Conservation (phyloP, 2,329 filamentous ascomycete genomes). For the Chrysoporthe austroafricana region DNA sequence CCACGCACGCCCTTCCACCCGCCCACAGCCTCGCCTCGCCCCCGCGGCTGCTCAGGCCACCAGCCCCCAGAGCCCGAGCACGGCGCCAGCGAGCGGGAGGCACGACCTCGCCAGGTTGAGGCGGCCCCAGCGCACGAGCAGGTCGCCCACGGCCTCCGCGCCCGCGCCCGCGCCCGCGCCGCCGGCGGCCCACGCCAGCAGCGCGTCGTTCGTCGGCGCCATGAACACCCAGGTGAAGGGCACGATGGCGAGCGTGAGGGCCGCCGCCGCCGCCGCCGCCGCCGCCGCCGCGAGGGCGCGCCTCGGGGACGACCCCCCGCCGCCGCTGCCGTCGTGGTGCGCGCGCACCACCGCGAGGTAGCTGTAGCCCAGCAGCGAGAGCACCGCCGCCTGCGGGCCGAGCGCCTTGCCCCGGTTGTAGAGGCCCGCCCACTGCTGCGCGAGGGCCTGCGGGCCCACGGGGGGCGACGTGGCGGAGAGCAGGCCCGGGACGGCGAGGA, state of each 20-base stretch:
- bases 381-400: slow-evolving; percentile 43
- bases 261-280: slow-evolving; percentile 32
- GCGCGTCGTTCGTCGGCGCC: slow-evolving; percentile 40
- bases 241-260: slow-evolving; percentile 42
- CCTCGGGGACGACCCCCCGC: too few relatives aligned
- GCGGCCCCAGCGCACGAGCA: slow-evolving; percentile 36
- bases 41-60: slow-evolving; percentile 3
- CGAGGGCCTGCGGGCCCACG: slow-evolving; percentile 36
- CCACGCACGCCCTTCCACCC: too few relatives aligned
- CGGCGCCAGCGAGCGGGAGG: slow-evolving; percentile 37
- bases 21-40: not conserved
- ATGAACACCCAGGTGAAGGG: slow-evolving; percentile 46
- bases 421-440: slow-evolving; percentile 43
- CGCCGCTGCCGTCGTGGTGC: slow-evolving; percentile 34
- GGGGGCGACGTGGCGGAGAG: slow-evolving; percentile 31
- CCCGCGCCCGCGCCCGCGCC: slow-evolving; percentile 26
- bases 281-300: slow-evolving; percentile 27
- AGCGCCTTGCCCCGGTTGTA: slow-evolving; percentile 42
- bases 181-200: slow-evolving; percentile 33
- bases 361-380: slow-evolving; percentile 40
- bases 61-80: slow-evolving; percentile 37
- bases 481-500: slow-evolving; percentile 40
- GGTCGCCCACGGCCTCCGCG: slow-evolving; percentile 33
- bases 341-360: slow-evolving; percentile 36
- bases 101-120: slow-evolving; percentile 34